These are phyloP conservation scores for Naumovozyma baii DNA, from an alignment of 805 yeast species.

Conservation along the genomic window DNA sequence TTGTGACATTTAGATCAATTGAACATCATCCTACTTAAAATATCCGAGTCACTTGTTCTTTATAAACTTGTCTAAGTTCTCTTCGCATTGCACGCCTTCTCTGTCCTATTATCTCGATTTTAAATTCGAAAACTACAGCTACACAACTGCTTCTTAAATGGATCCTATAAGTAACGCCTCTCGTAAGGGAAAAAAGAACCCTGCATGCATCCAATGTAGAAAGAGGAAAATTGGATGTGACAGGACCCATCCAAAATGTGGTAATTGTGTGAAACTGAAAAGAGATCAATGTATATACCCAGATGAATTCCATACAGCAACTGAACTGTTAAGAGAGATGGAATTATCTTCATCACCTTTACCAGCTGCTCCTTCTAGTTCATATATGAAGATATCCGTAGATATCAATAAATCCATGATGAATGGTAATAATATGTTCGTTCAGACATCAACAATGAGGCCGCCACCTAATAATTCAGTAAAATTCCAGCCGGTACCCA, in stretches of 20 bases:
- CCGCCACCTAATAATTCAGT: too few species aligned
- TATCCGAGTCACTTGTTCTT: background rate
- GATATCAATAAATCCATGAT: too few species aligned
- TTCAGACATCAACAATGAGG: background rate
- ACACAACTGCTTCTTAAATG: too few species aligned
- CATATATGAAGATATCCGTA: too few species aligned
- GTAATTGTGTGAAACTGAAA: constrained; percentile 26
- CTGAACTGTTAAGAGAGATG: background rate
- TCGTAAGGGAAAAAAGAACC: background rate
- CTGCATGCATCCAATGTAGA: constrained; percentile 27
- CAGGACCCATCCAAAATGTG: constrained; percentile 35
- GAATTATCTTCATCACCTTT: too few species aligned
- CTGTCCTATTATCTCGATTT: too few species aligned
- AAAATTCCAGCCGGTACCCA: too few species aligned
- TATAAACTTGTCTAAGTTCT: background rate
- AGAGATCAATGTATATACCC: background rate
- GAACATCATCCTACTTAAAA: too few species aligned
- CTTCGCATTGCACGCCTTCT: too few species aligned
- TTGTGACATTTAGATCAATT: background rate
- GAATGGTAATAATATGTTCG: background rate
- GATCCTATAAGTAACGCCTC: background rate
- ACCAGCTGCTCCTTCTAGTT: too few species aligned
- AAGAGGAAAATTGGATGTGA: constrained; percentile 34
- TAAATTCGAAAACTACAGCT: too few species aligned
- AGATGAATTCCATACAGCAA: background rate